A percentile compares a stretch with the other conserved stretches of the same genome.
Conservation (phyloP, 768 basidiomycete genomes). For the Suillus americanus region DNA sequence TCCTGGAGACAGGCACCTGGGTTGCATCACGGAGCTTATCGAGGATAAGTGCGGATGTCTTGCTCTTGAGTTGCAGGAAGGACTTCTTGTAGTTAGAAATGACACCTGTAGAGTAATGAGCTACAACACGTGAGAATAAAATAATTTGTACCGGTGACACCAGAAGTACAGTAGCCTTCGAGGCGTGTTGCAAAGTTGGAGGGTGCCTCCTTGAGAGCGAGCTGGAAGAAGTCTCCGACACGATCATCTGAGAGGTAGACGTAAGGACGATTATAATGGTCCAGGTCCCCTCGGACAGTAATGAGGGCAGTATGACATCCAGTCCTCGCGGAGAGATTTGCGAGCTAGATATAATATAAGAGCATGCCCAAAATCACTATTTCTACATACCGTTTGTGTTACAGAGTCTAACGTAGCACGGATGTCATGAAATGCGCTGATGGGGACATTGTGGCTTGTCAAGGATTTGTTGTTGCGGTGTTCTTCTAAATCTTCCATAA, state of each 20-base stretch:
- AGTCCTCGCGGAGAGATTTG: not conserved
- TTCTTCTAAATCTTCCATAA: not conserved
- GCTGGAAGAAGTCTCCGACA: not conserved
- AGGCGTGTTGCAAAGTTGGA: not conserved
- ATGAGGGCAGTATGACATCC: not conserved
- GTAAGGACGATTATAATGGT: not conserved
- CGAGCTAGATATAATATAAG: not conserved
- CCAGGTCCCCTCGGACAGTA: not conserved
- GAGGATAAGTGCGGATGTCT: not conserved
- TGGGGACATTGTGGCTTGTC: not conserved
- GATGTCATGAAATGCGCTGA: not conserved
- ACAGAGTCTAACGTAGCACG: not conserved
- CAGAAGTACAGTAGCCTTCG: not conserved
- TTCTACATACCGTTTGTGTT: not conserved
- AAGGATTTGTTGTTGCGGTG: not conserved
- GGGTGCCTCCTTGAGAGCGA: not conserved
- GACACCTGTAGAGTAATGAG: not conserved
- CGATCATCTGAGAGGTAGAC: not conserved
- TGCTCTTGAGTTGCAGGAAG: not conserved
- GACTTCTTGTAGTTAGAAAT: not conserved
- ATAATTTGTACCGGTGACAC: not conserved
- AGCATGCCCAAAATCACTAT: not conserved
- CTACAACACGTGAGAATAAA: not conserved
- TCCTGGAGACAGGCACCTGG: constrained; percentile 5
- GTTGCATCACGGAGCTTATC: constrained; percentile 2